These are phyloP conservation scores for Pyrenochaeta sp. DNA, from an alignment of 2,329 filamentous ascomycete species.

Conservation along the genomic window DNA sequence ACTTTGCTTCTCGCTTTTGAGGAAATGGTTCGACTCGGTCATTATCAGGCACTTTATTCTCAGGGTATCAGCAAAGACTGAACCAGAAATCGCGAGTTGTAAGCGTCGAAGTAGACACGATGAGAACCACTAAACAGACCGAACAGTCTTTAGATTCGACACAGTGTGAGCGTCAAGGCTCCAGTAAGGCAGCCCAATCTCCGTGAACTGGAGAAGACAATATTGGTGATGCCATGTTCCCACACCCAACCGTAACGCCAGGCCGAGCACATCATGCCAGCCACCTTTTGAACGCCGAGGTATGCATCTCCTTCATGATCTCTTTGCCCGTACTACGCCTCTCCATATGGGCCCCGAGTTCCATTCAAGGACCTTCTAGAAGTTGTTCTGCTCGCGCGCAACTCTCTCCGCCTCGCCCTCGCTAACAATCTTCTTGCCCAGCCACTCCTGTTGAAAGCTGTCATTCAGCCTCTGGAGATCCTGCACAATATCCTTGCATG, in stretches of 20 bases:
- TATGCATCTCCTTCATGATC: background rate
- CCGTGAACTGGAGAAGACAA: background rate
- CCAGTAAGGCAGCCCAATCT: background rate
- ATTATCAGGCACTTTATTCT: no score
- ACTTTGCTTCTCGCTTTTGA: background rate
- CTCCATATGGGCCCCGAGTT: background rate
- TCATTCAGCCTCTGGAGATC: slow-evolving; percentile 81
- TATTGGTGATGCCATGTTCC: background rate
- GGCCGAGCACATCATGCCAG: background rate
- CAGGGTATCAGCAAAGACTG: background rate
- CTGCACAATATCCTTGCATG: slow-evolving; percentile 82
- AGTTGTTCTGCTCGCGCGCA: slow-evolving; percentile 42
- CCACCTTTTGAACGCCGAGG: slow-evolving; percentile 2
- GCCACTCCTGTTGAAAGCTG: slow-evolving; percentile 85
- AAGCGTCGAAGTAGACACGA: background rate
- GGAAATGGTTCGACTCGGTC: background rate
- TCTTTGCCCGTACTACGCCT: background rate
- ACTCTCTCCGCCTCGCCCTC: slow-evolving; percentile 46
- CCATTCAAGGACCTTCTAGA: slow-evolving; percentile 14
- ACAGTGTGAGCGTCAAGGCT: background rate
- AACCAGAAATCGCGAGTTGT: background rate
- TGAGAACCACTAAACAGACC: background rate
- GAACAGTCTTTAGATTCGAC: background rate
- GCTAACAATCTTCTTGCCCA: slow-evolving; percentile 47
- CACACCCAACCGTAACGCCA: slow-evolving; percentile 4